Evolutionary conservation across 495 filamentous ascomycete genomes (phyloP), one percentile per base, ranked within the genome.

Genomic region (Thermothielavioides terrestris): DNA sequence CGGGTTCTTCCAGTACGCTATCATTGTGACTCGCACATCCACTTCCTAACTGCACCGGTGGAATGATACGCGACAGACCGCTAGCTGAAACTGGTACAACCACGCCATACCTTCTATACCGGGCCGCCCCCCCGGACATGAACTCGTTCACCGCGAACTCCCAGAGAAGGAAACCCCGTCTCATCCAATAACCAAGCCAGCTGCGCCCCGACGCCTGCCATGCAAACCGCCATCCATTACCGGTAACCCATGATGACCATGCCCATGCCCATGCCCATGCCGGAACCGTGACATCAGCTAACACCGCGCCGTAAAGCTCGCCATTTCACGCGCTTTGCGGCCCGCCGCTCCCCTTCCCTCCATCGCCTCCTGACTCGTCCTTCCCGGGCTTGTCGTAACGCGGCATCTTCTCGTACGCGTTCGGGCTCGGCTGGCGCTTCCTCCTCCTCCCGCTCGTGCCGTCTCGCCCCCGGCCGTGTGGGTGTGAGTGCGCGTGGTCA

Each of bases 351-450:
- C 37, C 36, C 31, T 49, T 42, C 21, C 30, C 41, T 0, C 39
- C 32, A 14, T 42, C 54, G 31, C n/a, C 31, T 14, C 39, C 44
- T 4, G 39, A 48, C 18, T 42, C 59, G n/a, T 57, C 34, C 30
- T 58, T 51, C 32, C 51, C 59, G 1, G 64, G 50, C 36, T 73
- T 77, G n/a, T 34, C 60, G 51, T 60, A 54, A 59, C 83, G 87
- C 2, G 91, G 89, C 76, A 88, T 82, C 67, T 85, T 90, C 71
- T 97, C 92, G 66, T 98, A 96, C 1, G 91, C 92, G 71, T 98
- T 98, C 41, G 88, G 88, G 58, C 86, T 91, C 4, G 82, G 79
- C 46, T 76, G 82, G 53, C 84, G 77, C 40, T 67, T 72, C 45
- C 65, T 71, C 62, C 59, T 65, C 48, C 72, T 74, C 57, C 55